A percentile compares a stretch with the other conserved stretches of the same genome.
Evolutionary conservation across 352 stramenopile genomes (phyloP).

Genomic region (Phytopythium helicoides): DNA sequence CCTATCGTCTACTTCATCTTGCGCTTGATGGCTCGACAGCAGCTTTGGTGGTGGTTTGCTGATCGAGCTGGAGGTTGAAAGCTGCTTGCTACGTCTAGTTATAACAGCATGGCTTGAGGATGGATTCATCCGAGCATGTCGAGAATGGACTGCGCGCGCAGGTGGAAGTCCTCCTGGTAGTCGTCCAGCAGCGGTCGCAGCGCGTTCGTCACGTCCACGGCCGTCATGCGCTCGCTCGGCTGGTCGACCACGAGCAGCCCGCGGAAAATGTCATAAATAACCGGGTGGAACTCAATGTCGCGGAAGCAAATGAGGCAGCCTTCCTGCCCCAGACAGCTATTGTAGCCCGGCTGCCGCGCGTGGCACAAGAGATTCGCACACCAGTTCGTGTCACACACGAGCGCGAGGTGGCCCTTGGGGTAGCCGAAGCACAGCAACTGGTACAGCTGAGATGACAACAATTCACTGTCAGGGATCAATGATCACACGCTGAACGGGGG

Average conservation of each 20-base stretch:
- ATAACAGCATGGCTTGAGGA: too few species aligned
- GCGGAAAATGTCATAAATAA: slow-evolving; percentile 75
- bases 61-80: too few species aligned
- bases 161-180: slow-evolving; percentile 60
- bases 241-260: slow-evolving; percentile 49
- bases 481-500: not conserved
- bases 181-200: slow-evolving; percentile 53
- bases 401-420: slow-evolving; percentile 68
- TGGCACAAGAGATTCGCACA: slow-evolving; percentile 64
- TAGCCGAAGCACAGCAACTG: slow-evolving; percentile 82
- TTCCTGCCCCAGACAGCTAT: slow-evolving; percentile 44
- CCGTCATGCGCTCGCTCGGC: slow-evolving; percentile 55
- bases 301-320: slow-evolving; percentile 84
- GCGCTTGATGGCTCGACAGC: too few species aligned
- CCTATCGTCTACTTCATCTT: too few species aligned
- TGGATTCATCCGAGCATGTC: slow-evolving; percentile 28
- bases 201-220: slow-evolving; percentile 42
- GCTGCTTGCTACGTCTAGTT: too few species aligned
- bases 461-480: slow-evolving; percentile 8
- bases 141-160: slow-evolving; percentile 46
- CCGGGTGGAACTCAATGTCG: slow-evolving; percentile 63
- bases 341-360: slow-evolving; percentile 33
- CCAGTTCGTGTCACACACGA: slow-evolving; percentile 79
- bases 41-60: too few species aligned
- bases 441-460: slow-evolving; percentile 45